Evolutionary conservation across 331 rosid species (phyloP), one percentile per base, ranked within the genome.

Genomic region (Quercus tomentella): DNA sequence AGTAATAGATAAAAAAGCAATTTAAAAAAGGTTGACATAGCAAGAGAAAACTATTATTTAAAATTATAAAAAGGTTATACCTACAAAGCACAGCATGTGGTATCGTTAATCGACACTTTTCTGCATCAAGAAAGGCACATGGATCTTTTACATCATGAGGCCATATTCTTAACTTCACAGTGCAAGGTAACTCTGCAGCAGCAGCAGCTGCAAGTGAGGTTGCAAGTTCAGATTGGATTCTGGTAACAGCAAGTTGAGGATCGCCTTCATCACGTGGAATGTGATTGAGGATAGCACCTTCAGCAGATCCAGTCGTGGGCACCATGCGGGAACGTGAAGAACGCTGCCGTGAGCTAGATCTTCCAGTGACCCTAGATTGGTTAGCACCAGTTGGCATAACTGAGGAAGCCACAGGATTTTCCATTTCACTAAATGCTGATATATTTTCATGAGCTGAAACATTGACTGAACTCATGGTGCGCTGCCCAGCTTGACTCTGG

Each of bases 31-130:
- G 51, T 58, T 8, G 17, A 69, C 26, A 23, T 1, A 58, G 33
- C 22, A 41, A 23, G 18, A 20, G 28, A n/a, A 80, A 20, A 56
- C 17, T 16, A 31, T 25, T 22, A 28, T 63, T 57, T 58, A 33
- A 74, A 31, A 14, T 41, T 43, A 16, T 55, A 16, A 75, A 63
- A 52, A 65, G 83, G 56, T 75, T 72, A 74, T 84, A 96, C 99
- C 99, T 96, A 89, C 99, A 96, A 67, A 96, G 97, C 66, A 93
- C 99, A 2, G 97, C 97, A 84, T 93, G 98, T 4, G 98, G 98
- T 83, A 96, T 92, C 28, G 65, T 86, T 60, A 96, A 83, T 69
- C 90, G 91, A 72, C 97, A 92, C 73, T 83, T 93, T 30, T 85
- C 99, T 49, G 92, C 85, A 86, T 80, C 87, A 79, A 96, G 92